These are phyloP conservation scores for Leishmania martiniquensis DNA, from an alignment of 208 protist genomes.

Conservation along the genomic window DNA sequence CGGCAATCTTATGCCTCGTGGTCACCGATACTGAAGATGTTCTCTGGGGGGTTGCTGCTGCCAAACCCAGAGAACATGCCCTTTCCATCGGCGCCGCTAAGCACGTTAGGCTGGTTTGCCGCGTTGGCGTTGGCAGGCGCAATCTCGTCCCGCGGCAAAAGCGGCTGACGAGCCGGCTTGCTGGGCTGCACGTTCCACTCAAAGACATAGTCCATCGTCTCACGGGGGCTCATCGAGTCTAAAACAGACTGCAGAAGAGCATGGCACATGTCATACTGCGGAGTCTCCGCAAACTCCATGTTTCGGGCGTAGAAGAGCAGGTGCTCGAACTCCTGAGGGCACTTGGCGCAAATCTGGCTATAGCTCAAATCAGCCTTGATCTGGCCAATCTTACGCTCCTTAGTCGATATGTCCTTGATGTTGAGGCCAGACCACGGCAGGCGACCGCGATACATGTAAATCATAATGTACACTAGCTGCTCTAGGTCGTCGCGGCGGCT, in stretches of 20 bases:
- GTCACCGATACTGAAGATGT: slow-evolving; percentile 57
- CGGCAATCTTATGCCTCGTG: slow-evolving; percentile 14
- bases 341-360: slow-evolving; percentile 65
- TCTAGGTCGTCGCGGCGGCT: slow-evolving; percentile 91
- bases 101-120: slow-evolving; percentile 35
- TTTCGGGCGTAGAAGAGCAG: slow-evolving; percentile 73
- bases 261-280: slow-evolving; percentile 87
- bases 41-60: slow-evolving; percentile 35
- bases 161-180: slow-evolving; percentile 4
- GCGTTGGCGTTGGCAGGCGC: slow-evolving; percentile 17
- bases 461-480: slow-evolving; percentile 93
- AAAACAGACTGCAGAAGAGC: slow-evolving; percentile 55
- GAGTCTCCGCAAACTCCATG: slow-evolving; percentile 62
- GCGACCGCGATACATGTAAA: slow-evolving; percentile 95
- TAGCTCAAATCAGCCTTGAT: slow-evolving; percentile 61
- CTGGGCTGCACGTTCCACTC: slow-evolving; percentile 38
- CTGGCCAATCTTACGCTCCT: slow-evolving; percentile 54
- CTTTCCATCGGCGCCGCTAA: slow-evolving; percentile 45
- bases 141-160: slow-evolving; percentile 32
- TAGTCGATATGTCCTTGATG: slow-evolving; percentile 81
- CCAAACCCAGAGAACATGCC: slow-evolving; percentile 55
- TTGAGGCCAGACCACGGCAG: slow-evolving; percentile 96
- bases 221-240: slow-evolving; percentile 37
- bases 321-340: slow-evolving; percentile 72
- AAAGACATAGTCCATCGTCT: slow-evolving; percentile 54